A percentile compares a stretch with the other conserved stretches of the same genome.
phyloP scores from a whole-genome alignment of 345 rosid genomes.

The Arabis alpina region DNA sequence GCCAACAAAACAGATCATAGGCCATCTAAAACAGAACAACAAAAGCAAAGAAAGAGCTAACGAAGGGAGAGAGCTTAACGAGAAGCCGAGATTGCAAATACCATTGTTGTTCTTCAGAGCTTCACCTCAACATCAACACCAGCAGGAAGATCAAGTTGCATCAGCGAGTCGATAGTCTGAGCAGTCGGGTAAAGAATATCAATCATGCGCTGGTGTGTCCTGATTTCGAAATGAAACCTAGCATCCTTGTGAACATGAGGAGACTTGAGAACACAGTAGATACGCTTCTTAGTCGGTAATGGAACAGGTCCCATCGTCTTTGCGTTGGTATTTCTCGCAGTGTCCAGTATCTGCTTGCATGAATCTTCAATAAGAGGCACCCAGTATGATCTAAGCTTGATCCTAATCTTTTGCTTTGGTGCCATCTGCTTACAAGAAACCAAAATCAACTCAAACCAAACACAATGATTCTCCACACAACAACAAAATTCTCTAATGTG shows the following conservation, averaged over 20 bases:
- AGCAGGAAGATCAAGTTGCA: slow-evolving; percentile 98
- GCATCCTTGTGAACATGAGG: slow-evolving; percentile 99
- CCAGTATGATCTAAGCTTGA: slow-evolving; percentile 92
- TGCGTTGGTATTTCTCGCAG: slow-evolving; percentile 83
- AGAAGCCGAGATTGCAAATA: too few species aligned
- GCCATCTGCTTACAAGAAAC: slow-evolving; percentile 59
- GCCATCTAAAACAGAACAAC: too few species aligned
- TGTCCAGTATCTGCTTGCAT: slow-evolving; percentile 95
- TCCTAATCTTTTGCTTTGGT: slow-evolving; percentile 97
- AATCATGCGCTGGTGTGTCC: slow-evolving; percentile 91
- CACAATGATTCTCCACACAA: slow-evolving; percentile 12
- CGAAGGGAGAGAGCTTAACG: too few species aligned
- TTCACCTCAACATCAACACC: slow-evolving; percentile 97
- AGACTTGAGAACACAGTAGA: slow-evolving; percentile 95
- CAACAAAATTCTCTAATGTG: not conserved
- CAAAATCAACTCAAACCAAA: slow-evolving; percentile 12
- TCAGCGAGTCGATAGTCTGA: slow-evolving; percentile 93
- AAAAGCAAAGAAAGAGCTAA: too few species aligned
- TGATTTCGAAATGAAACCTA: slow-evolving; percentile 91
- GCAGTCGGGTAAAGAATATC: slow-evolving; percentile 97
- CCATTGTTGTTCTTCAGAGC: slow-evolving; percentile 60
- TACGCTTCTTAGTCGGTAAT: slow-evolving; percentile 82
- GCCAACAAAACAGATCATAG: too few species aligned
- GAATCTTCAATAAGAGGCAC: slow-evolving; percentile 93
- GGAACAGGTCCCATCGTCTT: slow-evolving; percentile 98